phyloP scores from a whole-genome alignment of 148 eudicot species.

The Persicaria maculosa region DNA sequence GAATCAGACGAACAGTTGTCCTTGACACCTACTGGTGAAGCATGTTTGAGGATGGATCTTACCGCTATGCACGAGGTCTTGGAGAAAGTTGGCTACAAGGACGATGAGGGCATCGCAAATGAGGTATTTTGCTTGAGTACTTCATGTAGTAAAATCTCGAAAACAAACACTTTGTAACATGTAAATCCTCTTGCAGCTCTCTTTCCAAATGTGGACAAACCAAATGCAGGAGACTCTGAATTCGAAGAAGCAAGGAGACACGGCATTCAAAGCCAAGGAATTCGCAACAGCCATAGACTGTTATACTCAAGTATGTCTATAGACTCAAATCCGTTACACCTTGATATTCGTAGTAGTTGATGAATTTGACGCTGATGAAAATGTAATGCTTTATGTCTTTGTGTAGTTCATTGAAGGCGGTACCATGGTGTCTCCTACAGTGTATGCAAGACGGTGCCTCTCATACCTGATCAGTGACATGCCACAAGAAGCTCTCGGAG shows the following conservation, averaged over 20 bases:
- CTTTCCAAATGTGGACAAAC: slow-evolving; percentile 72
- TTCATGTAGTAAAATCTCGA: background rate
- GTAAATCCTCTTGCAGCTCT: slow-evolving; percentile 40
- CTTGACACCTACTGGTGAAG: slow-evolving; percentile 54
- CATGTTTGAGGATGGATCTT: slow-evolving; percentile 64
- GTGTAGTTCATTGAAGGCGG: slow-evolving; percentile 21
- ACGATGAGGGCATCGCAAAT: slow-evolving; percentile 62
- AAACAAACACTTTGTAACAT: background rate
- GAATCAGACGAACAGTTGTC: slow-evolving; percentile 25
- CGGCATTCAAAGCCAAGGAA: slow-evolving; percentile 60
- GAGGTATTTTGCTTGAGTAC: slow-evolving; percentile 37
- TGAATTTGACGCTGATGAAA: background rate
- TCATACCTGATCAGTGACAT: slow-evolving; percentile 17
- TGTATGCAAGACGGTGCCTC: slow-evolving; percentile 18
- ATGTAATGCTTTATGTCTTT: background rate
- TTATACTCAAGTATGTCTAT: slow-evolving; percentile 39
- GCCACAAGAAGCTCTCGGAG: slow-evolving; percentile 20
- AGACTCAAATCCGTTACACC: background rate
- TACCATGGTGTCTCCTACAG: slow-evolving; percentile 18
- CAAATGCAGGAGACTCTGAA: slow-evolving; percentile 66
- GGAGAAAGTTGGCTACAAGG: slow-evolving; percentile 64
- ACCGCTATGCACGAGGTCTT: slow-evolving; percentile 65
- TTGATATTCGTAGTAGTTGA: no score
- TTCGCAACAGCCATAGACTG: slow-evolving; percentile 49
- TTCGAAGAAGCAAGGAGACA: slow-evolving; percentile 67